phyloP scores from a whole-genome alignment of 495 filamentous ascomycete species.

The Penicillium bialowiezense region DNA sequence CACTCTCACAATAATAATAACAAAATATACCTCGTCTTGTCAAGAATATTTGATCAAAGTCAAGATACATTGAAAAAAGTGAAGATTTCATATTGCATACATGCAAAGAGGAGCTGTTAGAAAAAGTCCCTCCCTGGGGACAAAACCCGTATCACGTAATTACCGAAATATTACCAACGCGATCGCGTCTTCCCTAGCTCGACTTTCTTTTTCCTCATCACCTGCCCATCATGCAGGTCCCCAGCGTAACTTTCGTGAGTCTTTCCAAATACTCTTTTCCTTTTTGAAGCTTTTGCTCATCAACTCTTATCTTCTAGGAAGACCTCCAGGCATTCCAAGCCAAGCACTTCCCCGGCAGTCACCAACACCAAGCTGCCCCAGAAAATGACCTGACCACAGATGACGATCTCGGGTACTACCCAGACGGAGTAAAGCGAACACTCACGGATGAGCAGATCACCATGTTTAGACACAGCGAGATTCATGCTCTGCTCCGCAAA shows the following conservation, averaged over 20 bases:
- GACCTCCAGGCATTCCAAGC: constrained; percentile 71
- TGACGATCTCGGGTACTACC: constrained; percentile 82
- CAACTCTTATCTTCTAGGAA: constrained; percentile 47
- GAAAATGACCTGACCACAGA: constrained; percentile 49
- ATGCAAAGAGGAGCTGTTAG: not conserved
- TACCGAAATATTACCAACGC: constrained; percentile 12
- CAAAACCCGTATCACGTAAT: not conserved
- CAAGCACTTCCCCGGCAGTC: constrained; percentile 53
- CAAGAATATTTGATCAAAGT: no score
- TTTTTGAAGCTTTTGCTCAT: constrained; percentile 10
- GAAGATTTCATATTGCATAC: not conserved
- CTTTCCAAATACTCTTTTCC: not conserved
- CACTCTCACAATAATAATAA: no score
- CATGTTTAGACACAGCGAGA: constrained; percentile 88
- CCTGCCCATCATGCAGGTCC: constrained; percentile 23
- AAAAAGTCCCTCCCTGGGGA: no score
- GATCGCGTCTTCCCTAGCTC: constrained; percentile 10
- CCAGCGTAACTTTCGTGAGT: constrained; percentile 53
- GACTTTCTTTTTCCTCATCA: constrained; percentile 1
- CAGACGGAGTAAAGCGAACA: constrained; percentile 85
- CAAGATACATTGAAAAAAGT: no score
- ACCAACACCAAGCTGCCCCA: constrained; percentile 12
- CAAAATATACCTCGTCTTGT: no score
- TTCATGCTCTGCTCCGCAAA: constrained; percentile 66
- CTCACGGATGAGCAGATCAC: constrained; percentile 88